Evolutionary conservation across 176 grass and related monocot genomes (phyloP).

Genomic region (Alopecurus myosuroides): DNA sequence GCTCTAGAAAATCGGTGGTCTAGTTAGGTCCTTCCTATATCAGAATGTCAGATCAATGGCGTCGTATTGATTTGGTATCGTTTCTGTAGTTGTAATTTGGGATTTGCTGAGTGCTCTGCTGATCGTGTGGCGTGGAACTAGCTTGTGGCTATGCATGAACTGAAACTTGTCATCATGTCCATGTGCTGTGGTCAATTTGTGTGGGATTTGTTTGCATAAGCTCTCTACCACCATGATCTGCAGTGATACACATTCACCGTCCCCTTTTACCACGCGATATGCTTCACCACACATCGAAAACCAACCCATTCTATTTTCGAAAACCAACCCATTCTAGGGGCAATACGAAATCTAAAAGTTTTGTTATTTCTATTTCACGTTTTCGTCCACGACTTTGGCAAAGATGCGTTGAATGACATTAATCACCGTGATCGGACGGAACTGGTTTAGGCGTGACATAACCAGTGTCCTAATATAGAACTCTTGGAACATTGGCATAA

Average conservation of each 20-base stretch:
- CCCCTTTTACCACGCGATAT: background rate
- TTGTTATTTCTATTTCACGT: background rate
- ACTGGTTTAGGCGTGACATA: too few relatives aligned
- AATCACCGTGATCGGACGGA: too few relatives aligned
- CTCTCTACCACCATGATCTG: background rate
- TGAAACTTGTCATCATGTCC: background rate
- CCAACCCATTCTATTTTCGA: background rate
- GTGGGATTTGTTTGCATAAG: background rate
- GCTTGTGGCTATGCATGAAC: background rate
- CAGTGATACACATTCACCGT: background rate
- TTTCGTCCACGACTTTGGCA: too few relatives aligned
- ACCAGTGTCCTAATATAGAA: too few relatives aligned
- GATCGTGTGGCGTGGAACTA: background rate
- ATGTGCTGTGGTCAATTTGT: background rate
- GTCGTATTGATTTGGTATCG: background rate
- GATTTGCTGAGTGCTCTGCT: background rate
- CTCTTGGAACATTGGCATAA: too few relatives aligned
- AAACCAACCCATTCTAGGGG: background rate
- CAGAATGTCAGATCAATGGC: background rate
- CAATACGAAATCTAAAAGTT: background rate
- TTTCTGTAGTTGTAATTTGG: slow-evolving; percentile 10
- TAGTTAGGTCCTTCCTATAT: too few relatives aligned
- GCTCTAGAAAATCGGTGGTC: slow-evolving; percentile 1
- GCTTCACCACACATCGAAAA: background rate
- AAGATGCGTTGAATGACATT: too few relatives aligned